Evolutionary conservation across 805 yeast genomes (phyloP).

Genomic region (Spencermartinsiella europaea): DNA sequence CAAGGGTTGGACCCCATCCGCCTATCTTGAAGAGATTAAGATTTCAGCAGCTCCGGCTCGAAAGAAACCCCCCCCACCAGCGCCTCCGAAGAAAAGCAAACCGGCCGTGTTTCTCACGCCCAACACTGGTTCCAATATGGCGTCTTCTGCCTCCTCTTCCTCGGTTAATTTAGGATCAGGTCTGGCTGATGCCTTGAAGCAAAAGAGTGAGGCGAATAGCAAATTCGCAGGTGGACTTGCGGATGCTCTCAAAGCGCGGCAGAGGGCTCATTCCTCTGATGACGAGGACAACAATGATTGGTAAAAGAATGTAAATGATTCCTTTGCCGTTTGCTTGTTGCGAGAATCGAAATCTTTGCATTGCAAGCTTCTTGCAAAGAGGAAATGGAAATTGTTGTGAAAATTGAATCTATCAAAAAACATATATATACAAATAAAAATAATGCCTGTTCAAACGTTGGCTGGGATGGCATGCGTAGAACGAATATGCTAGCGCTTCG

Average conservation of each 20-base stretch:
- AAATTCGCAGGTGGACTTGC: conserved; percentile 81
- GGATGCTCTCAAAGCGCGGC: conserved; percentile 75
- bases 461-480: no score
- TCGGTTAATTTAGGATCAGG: conserved; percentile 44
- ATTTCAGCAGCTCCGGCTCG: conserved; percentile 21
- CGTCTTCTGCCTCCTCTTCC: conserved; percentile 21
- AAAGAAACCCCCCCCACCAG: conserved; percentile 26
- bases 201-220: conserved; percentile 56
- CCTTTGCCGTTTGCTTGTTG: no score
- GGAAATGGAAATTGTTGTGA: no score
- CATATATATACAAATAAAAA: no score
- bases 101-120: conserved; percentile 22
- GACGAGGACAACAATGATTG: conserved; percentile 46
- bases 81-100: conserved; percentile 25
- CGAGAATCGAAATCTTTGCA: no score
- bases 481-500: no score
- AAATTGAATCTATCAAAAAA: no score
- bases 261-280: conserved; percentile 60
- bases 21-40: conserved; percentile 55
- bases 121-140: conserved; percentile 16
- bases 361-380: no score
- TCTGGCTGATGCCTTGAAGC: conserved; percentile 62
- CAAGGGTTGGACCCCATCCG: conserved; percentile 98
- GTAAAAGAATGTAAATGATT: no score
- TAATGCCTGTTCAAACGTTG: no score